Evolutionary conservation across 192 early-diverging fungal species (phyloP), one percentile per base, ranked within the genome.

Genomic region (Coemansia sp.): DNA sequence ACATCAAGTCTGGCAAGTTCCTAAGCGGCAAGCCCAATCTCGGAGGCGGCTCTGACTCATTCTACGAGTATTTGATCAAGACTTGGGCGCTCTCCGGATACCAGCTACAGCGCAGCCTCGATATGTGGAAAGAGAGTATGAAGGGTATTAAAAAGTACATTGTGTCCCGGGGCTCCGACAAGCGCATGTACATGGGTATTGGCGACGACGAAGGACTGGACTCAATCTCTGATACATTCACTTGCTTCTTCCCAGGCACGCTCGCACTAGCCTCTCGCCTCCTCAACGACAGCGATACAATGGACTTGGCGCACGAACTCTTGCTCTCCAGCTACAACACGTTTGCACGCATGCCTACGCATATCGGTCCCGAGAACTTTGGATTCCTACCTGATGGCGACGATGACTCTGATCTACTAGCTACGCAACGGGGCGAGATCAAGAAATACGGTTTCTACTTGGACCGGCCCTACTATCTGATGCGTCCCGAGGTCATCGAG

Each of bases 21-120:
- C 42, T 76, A 29, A 66, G 61, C 22, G 78, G 78, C 44, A 77
- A 84, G 75, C 90, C 91, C 58, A 91, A 94, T 32, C 84, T 97
- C 36, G 96, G 96, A 4, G 90, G 90, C 24, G 86, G 93, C 19
- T 94, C 93, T 5, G 96, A 98, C 61, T 92, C 90, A 29, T 98
- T 95, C 70, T 98, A 98, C 82, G 94, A 98, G 83, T 98, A 98
- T 71, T 80, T 96, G 46, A 89, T 91, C 62, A 98, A 98, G 71
- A 93, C 94, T 62, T 96, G 91, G 74, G 81, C 95, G 15, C 90
- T 92, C 61, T 94, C 94, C 0, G 87, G 72, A 1, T 84, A 80
- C 61, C 66, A 65, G 61, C 71, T 84, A 17, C 74, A 84, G 64
- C 74, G 78, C 22, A 77, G 68, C 53, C 53, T 84, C 31, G 77